A percentile compares a stretch with the other conserved stretches of the same genome.
Evolutionary conservation across 1,139 yeast genomes (phyloP).

Genomic region (Candida anutae): DNA sequence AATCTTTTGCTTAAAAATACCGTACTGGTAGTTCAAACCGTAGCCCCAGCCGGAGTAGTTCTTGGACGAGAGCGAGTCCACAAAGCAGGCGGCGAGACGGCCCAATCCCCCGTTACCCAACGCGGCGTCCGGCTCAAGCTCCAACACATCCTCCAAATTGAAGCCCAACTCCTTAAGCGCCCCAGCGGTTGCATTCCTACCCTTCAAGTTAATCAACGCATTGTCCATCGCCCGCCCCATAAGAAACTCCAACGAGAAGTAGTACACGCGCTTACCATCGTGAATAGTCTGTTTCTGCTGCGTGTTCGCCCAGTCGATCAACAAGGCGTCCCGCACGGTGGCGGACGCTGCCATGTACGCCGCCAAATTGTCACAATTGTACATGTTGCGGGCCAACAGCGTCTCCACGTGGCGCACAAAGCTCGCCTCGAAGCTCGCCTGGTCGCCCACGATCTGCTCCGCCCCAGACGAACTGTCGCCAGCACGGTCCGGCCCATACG

Average conservation of each 20-base stretch:
- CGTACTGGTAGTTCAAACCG: conserved; percentile 88
- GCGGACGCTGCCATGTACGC: conserved; percentile 87
- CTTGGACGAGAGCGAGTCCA: conserved; percentile 81
- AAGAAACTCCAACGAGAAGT: conserved; percentile 78
- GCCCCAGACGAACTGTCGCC: conserved; percentile 18
- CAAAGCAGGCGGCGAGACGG: conserved; percentile 88
- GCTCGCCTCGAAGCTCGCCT: conserved; percentile 48
- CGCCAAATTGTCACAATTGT: conserved; percentile 86
- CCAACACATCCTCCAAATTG: conserved; percentile 76
- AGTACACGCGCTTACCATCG: conserved; percentile 84
- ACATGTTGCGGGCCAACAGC: conserved; percentile 78
- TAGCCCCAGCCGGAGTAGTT: conserved; percentile 96
- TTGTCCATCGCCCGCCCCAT: conserved; percentile 97
- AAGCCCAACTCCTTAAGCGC: conserved; percentile 77
- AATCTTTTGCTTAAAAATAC: conserved; percentile 86
- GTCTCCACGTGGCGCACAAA: conserved; percentile 87
- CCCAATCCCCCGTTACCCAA: conserved; percentile 95
- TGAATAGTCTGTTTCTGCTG: conserved; percentile 82
- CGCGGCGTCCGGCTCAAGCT: conserved; percentile 90
- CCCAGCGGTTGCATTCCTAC: conserved; percentile 41
- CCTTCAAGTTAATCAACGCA: conserved; percentile 71
- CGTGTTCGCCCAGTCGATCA: conserved; percentile 88
- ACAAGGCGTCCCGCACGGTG: conserved; percentile 70
- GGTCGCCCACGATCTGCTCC: conserved; percentile 28
- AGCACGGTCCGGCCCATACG: conserved; percentile 15